Conservation (phyloP, 148 eudicot species). For the Rhododendron griersonianum region DNA sequence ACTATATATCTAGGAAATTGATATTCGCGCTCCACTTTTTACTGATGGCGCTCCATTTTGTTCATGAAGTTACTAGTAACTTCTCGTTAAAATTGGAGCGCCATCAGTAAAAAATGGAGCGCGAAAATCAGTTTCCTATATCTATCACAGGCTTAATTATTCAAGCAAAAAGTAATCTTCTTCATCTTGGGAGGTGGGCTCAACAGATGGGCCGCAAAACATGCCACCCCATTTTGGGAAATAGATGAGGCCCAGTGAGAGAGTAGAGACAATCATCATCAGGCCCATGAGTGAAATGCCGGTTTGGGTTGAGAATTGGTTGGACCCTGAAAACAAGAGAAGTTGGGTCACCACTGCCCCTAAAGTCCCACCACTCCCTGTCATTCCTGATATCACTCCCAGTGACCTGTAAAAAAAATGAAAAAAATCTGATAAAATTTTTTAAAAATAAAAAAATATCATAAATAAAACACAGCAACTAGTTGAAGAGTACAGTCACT, state of each 20-base stretch:
- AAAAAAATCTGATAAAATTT: not conserved
- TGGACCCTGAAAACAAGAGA: constrained; percentile 44
- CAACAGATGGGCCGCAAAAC: constrained; percentile 36
- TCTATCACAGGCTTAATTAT: not conserved
- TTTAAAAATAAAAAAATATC: not conserved
- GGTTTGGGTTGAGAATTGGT: constrained; percentile 32
- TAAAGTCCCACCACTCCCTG: constrained; percentile 62
- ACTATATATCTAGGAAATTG: too few relatives aligned
- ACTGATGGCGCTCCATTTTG: too few relatives aligned
- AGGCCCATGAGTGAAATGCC: constrained; percentile 55
- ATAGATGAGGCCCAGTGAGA: constrained; percentile 38
- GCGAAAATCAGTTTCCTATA: too few relatives aligned
- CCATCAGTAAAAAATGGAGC: too few relatives aligned
- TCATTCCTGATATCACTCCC: constrained; percentile 73
- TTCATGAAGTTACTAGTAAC: too few relatives aligned
- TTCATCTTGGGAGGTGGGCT: constrained; percentile 8
- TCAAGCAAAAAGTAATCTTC: constrained; percentile 24
- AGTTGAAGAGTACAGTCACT: too few relatives aligned
- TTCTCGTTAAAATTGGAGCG: too few relatives aligned
- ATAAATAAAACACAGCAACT: not conserved
- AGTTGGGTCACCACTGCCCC: constrained; percentile 61
- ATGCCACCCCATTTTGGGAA: constrained; percentile 66
- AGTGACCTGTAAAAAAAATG: constrained; percentile 32
- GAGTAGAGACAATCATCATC: constrained; percentile 37
- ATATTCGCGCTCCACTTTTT: too few relatives aligned